phyloP scores from a whole-genome alignment of 2,329 filamentous ascomycete genomes.

The Aspergillus neotritici region DNA sequence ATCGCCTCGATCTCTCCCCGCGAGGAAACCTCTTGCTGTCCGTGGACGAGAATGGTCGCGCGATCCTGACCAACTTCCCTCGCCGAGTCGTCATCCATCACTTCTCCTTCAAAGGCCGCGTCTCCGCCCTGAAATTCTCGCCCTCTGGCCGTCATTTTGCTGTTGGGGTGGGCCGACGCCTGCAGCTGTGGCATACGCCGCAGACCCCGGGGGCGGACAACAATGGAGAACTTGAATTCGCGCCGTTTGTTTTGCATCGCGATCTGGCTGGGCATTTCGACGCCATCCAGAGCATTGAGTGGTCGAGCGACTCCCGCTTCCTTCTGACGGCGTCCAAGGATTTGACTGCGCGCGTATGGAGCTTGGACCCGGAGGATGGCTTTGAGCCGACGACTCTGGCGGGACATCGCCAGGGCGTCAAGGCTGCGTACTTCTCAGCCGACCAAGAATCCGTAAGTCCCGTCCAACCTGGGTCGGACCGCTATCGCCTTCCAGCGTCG shows the following conservation, averaged over 20 bases:
- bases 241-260: conserved; percentile 84
- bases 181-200: conserved; percentile 95
- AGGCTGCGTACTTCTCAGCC: conserved; percentile 94
- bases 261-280: conserved; percentile 87
- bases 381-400: conserved; percentile 86
- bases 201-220: conserved; percentile 74
- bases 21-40: conserved; percentile 87
- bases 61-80: conserved; percentile 85
- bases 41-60: conserved; percentile 88
- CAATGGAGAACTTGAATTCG: conserved; percentile 84
- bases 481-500: background rate
- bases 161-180: conserved; percentile 75
- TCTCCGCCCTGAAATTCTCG: conserved; percentile 82
- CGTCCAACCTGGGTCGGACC: background rate
- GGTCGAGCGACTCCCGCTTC: conserved; percentile 94
- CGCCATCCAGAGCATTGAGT: conserved; percentile 76
- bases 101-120: conserved; percentile 84
- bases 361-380: conserved; percentile 74
- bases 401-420: conserved; percentile 82
- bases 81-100: conserved; percentile 84
- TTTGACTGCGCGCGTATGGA: conserved; percentile 91
- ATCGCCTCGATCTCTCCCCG: conserved; percentile 79
- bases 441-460: conserved; percentile 69
- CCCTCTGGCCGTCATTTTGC: conserved; percentile 88
- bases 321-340: conserved; percentile 90